Conservation (phyloP, 805 yeast species). For the Ogataea wickerhamii region DNA sequence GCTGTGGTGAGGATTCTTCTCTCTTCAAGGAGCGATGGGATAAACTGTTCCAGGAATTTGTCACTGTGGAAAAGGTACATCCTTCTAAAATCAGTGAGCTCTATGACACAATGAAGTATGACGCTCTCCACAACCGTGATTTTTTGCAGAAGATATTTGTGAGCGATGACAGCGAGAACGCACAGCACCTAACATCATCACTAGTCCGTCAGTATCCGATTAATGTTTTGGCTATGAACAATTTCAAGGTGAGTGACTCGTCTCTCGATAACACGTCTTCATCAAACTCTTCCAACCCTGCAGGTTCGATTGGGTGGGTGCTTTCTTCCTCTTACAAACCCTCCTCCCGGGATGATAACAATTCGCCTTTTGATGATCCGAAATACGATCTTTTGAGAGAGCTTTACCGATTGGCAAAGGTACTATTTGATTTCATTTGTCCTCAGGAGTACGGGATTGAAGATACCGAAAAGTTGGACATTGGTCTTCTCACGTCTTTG, state of each 20-base stretch:
- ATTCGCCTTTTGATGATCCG: slow-evolving; percentile 69
- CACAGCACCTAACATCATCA: slow-evolving; percentile 42
- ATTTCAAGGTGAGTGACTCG: slow-evolving; percentile 56
- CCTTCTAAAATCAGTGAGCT: slow-evolving; percentile 95
- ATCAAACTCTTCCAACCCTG: slow-evolving; percentile 31
- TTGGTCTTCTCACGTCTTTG: slow-evolving; percentile 88
- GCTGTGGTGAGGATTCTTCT: slow-evolving; percentile 92
- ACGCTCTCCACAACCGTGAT: slow-evolving; percentile 91
- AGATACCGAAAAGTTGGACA: slow-evolving; percentile 91
- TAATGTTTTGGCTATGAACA: slow-evolving; percentile 70
- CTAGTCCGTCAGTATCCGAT: slow-evolving; percentile 71
- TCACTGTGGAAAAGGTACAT: slow-evolving; percentile 90
- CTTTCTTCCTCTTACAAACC: slow-evolving; percentile 35
- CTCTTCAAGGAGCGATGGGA: slow-evolving; percentile 97
- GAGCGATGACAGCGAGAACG: slow-evolving; percentile 47
- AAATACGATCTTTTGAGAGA: slow-evolving; percentile 81
- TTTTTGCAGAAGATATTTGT: slow-evolving; percentile 81
- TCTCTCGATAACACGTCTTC: slow-evolving; percentile 25
- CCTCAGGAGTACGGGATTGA: slow-evolving; percentile 99
- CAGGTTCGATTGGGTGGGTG: slow-evolving; percentile 76
- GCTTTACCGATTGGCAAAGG: slow-evolving; percentile 84
- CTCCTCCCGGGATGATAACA: slow-evolving; percentile 25
- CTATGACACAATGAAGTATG: slow-evolving; percentile 98
- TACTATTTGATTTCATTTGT: slow-evolving; percentile 92
- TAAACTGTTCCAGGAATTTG: slow-evolving; percentile 87